Base-by-base conservation (phyloP, 2,329 filamentous ascomycete species). In the Chaetomium sp. region DNA sequence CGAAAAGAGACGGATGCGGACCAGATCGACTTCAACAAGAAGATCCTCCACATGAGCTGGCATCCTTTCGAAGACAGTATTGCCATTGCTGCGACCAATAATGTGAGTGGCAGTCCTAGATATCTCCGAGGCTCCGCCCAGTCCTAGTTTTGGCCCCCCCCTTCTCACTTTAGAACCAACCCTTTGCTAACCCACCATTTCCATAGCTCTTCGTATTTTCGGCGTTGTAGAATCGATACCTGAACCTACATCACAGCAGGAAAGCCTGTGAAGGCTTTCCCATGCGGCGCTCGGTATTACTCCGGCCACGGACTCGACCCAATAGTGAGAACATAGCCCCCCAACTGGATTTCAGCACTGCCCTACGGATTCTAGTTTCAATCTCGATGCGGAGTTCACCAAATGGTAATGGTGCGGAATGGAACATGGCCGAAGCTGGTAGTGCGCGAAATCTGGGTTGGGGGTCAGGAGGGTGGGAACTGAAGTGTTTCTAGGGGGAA, bases 31-130 rank as follows among this genome's bases (percentile, higher is more conserved):
- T 99, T 97, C 75, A 97, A 97, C 81, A 99, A 97, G 83, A 99
- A 99, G 83, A 99, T 99, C 67, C 72, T 99, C 70, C 94, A 99
- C 73, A 99, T 99, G 94, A 97, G 92, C 76, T 99, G 94, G 94
- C 94, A 99, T 84, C 94, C 94, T 49, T 96, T 95, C 68, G 94
- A 99, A 75, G 92, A 99, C 76, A 97, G 92, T 76, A 99, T 99
- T 75, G 94, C 94, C 56, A 99, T 99, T 78, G 94, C 94, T 65
- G 94, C 94, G 59, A 99, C 94, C 62, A 99, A 99, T 80, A 99
- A 99, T 75, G 94, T 97, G 76, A 87, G 92, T 79, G 6, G 7
- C 36, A 9, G n/a, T 12, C n/a, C 9, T 35, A 9, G 14, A 4
- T 27, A 5, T n/a, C 6, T 14, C 14, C 1, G 11, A 27, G 19